Evolutionary conservation across 306 rosid genomes (phyloP), one percentile per base, ranked within the genome.

Genomic region (Cyclanthera cordifolia): DNA sequence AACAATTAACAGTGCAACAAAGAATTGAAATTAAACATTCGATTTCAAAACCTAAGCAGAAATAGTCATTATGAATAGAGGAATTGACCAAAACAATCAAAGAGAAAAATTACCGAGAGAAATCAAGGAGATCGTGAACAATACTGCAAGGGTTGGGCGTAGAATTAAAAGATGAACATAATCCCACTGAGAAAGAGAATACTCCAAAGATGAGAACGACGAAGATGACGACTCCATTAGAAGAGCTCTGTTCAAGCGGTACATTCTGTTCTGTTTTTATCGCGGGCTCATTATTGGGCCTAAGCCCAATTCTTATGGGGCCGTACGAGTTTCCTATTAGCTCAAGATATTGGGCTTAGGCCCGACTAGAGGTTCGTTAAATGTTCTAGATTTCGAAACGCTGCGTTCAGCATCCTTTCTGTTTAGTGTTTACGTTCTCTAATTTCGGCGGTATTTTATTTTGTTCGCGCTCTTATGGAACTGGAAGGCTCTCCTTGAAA

Each of bases 61-160:
- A 50, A 50, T 47, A 8, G 10, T 4, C 17, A 67, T 50, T 21
- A 15, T 17, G 20, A n/a, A 52, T 30, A 69, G 8, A 34, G 32
- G 32, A 50, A 50, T 53, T 51, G 7, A 1, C 46, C 47, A 23
- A 52, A 51, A 28, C 32, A 32, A 34, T 4, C 20, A 32, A 8
- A 19, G 9, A 55, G 20, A 53, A 43, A n/a, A 28, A 24, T 55
- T 81, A 92, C 98, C 89, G 1, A 85, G n/a, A 39, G 73, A 57
- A 37, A 92, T 83, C 55, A 92, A 64, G 52, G 80, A 73, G 74
- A 92, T 53, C 7, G 86, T 85, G 71, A 92, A 86, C 0, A 49
- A 50, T 51, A 83, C 32, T 14, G 96, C 95, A 25, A 84, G 56
- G 60, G 83, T 34, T 13, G 95, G 97, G 41, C 92, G 90, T 0